Base-by-base conservation (phyloP, 805 yeast species). In the Saturnispora gosingensis region DNA sequence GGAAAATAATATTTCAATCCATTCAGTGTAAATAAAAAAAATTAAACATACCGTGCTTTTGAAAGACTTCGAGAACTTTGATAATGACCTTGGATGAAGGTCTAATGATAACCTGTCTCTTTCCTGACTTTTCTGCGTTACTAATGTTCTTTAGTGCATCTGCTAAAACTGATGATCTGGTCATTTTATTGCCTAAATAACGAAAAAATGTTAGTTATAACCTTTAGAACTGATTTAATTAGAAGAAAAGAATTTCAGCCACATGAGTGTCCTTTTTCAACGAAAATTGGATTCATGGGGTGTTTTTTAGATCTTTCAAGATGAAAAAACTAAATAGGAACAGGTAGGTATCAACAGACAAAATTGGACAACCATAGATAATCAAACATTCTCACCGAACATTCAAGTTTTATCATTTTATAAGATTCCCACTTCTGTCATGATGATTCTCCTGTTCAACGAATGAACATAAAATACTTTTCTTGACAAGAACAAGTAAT, bases 91-190 rank as follows among this genome's bases (percentile, higher is more conserved):
- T 90, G 72, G 97, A 90, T 51, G 97, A 88, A 64, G 97, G 97
- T 83, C 97, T 87, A 78, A 90, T 85, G 73, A 90, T 77, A 69
- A 90, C 97, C 81, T 90, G 97, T 80, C 97, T 87, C 83, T 90
- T 90, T 77, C 97, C 97, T 77, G 96, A 84, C 80, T 89, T 90
- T 80, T 90, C 97, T 78, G 97, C 97, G 77, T 90, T 90, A 93
- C 89, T 88, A 78, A 90, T 90, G 69, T 96, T 84, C 79, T 90
- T 90, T 69, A 90, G 85, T 72, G 97, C 97, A 80, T 90, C 97
- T 72, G 96, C 97, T 75, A 90, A 86, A 76, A 87, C 97, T 68
- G 97, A 90, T 65, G 97, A 82, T 81, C 97, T 90, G 75, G 97
- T 88, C 97, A 90, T 89, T 72, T 71, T 80, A 62, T 24, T 36